Conservation (phyloP, 257 asterid genomes). For the Agastache rugosa region DNA sequence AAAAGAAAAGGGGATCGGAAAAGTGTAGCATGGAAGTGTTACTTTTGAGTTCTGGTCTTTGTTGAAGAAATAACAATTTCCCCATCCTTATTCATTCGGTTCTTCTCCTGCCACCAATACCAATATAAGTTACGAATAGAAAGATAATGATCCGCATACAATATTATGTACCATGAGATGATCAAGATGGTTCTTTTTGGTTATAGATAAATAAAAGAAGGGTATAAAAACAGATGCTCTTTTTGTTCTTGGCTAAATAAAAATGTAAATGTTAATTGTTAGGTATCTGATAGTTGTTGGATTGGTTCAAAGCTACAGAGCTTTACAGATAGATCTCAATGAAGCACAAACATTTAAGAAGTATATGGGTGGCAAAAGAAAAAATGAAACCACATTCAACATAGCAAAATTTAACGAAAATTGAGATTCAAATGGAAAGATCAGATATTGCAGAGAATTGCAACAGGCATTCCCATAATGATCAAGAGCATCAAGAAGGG, state of each 20-base stretch:
- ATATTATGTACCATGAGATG: not conserved
- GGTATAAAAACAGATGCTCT: not conserved
- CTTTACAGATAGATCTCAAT: not conserved
- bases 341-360: not conserved
- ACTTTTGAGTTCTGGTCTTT: conserved; percentile 90
- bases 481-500: not conserved
- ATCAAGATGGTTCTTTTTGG: conserved; percentile 2
- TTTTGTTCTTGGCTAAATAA: not conserved
- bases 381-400: not conserved
- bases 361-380: not conserved
- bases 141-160: not conserved
- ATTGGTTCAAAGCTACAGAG: not conserved
- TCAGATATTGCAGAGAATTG: not conserved
- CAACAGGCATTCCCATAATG: not conserved
- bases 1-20: conserved; percentile 18
- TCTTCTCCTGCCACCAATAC: conserved; percentile 69
- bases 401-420: conserved; percentile 9
- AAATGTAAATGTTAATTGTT: not conserved
- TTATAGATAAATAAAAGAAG: not conserved
- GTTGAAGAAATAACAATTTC: conserved; percentile 90
- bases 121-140: conserved; percentile 19
- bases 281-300: not conserved
- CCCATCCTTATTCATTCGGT: conserved; percentile 89
- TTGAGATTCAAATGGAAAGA: not conserved
- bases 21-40: conserved; percentile 36